Evolutionary conservation across 805 yeast species (phyloP), one percentile per base, ranked within the genome.

Genomic region (Pichia eremophila): DNA sequence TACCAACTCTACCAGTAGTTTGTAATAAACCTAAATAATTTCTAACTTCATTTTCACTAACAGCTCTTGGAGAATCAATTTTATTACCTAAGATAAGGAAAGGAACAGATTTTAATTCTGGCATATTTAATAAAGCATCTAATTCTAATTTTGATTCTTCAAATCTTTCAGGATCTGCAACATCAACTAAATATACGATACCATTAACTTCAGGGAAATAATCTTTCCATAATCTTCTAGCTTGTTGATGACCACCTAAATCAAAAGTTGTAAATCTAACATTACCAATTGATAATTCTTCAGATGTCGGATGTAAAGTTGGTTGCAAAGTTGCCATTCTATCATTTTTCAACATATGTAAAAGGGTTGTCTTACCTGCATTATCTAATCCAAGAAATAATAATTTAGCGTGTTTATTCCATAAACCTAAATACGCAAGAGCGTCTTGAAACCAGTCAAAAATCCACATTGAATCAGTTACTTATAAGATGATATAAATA

Each of bases 121-220:
- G 96, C 62, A 93, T 93, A 59, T 83, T 83, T 64, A 93, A 84
- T 56, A 93, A 75, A 35, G 95, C 90, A 60, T 93, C 98, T 65
- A 93, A 78, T 72, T 93, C 99, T 40, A 89, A 88, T 70, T 86
- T 85, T 52, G 96, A 85, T 74, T 93, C 99, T 57, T 85, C 85
- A 59, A 93, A 85, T 69, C 99, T 84, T 65, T 83, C 95, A 37
- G 93, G 83, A 65, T 93, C 99, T 47, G 98, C 98, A 48, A 95
- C 95, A 66, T 93, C 99, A 32, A 93, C 97, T 50, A 93, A 74
- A 68, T 85, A 93, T 32, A 93, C 98, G 57, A 93, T 93, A 48
- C 97, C 99, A 67, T 89, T 86, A 44, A 93, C 99, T 71, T 93
- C 99, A 50, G 99, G 99, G 83, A 93, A 93, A 69, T 93, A 93